Evolutionary conservation across 192 early-diverging fungal species (phyloP).

Genomic region (Paraglomus brasilianum): DNA sequence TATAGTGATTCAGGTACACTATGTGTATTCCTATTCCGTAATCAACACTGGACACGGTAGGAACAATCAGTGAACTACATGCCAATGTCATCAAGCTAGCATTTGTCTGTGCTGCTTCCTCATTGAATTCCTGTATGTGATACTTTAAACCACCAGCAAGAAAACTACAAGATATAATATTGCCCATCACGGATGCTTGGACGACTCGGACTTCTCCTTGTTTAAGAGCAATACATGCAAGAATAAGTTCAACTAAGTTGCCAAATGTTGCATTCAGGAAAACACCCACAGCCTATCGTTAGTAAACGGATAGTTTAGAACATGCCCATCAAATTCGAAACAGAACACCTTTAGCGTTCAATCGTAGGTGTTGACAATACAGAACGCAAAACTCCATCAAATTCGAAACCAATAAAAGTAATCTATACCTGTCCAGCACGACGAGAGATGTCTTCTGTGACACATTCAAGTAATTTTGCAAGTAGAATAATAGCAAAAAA

Average conservation of each 20-base stretch:
- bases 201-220: conserved; percentile 80
- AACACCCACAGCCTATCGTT: conserved; percentile 73
- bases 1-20: conserved; percentile 63
- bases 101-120: conserved; percentile 73
- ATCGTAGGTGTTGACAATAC: too few species aligned
- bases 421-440: conserved; percentile 58
- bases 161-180: conserved; percentile 90
- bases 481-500: conserved; percentile 90
- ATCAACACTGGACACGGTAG: conserved; percentile 64
- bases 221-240: conserved; percentile 78
- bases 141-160: conserved; percentile 76
- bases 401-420: too few species aligned
- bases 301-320: conserved; percentile 48
- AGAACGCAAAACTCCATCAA: too few species aligned
- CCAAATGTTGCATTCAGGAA: conserved; percentile 76
- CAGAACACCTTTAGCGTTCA: too few species aligned
- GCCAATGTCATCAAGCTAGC: conserved; percentile 65
- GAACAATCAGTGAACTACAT: conserved; percentile 66
- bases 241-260: conserved; percentile 85
- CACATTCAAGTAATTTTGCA: conserved; percentile 59
- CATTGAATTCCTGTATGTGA: conserved; percentile 69
- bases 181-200: conserved; percentile 85
- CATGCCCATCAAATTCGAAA: too few species aligned
- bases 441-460: conserved; percentile 80
- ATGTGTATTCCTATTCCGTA: conserved; percentile 48